These are phyloP conservation scores for Tricholoma saponaceum DNA, from an alignment of 768 basidiomycete species.

Conservation along the genomic window DNA sequence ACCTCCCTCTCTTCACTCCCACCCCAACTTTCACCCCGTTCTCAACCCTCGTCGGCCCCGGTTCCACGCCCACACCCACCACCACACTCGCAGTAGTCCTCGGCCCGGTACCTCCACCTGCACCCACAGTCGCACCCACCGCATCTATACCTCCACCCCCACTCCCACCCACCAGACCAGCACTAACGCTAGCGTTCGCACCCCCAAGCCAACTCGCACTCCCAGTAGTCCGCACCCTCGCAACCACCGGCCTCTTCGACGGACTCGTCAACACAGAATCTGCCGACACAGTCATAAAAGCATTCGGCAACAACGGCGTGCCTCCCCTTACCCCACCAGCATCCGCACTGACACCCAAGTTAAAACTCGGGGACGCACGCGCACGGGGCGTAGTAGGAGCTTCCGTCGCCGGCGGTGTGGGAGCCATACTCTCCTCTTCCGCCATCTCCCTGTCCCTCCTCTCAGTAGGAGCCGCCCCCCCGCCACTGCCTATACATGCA, in stretches of 20 bases:
- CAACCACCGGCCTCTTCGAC: conserved; percentile 7
- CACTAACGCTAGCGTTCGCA: background rate
- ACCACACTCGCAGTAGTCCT: background rate
- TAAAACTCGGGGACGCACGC: conserved; percentile 1
- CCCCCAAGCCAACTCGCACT: background rate
- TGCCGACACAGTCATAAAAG: conserved; percentile 43
- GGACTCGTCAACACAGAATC: conserved; percentile 32
- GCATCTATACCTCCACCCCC: background rate
- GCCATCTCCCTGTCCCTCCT: too few relatives aligned
- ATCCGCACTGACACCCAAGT: conserved; percentile 4
- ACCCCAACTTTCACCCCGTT: background rate
- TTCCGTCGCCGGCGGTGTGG: conserved; percentile 33
- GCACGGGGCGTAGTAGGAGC: conserved; percentile 33
- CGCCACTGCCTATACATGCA: conserved; percentile 23
- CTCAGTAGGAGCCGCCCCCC: background rate
- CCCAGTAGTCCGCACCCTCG: background rate
- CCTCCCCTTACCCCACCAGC: conserved; percentile 9
- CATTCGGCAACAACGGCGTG: conserved; percentile 34
- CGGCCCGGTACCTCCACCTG: background rate
- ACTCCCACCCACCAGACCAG: background rate
- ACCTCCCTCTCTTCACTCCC: background rate
- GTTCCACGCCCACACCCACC: background rate
- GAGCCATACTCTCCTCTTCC: conserved; percentile 4
- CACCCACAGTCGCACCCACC: background rate
- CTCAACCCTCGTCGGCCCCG: background rate